Base-by-base conservation (phyloP, 805 yeast species). In the Saccharomyces eubayanus region DNA sequence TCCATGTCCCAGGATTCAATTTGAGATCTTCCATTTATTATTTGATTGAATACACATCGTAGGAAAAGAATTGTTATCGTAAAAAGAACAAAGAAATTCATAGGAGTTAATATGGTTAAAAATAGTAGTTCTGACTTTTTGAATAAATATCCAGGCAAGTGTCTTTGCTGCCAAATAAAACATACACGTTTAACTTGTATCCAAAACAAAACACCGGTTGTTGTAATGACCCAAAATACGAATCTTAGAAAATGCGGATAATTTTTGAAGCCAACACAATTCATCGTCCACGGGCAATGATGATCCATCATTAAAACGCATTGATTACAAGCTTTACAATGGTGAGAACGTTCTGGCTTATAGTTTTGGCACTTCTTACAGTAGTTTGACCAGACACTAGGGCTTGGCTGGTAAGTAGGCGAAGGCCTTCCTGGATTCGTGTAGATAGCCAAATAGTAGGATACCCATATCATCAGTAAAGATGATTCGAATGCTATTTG, bases 1-100 rank as follows among this genome's bases (percentile, higher is more conserved):
- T 94, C 98, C 68, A 75, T 68, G 63, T 92, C 98, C 99, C 99
- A 92, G 2, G 78, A 74, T 71, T 92, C 99, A 51, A 92, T 91
- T 65, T 89, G 96, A 1, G 97, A 84, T 79, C 80, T 84, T 28
- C 97, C 96, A 29, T 74, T 70, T 50, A 79, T 65, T 1, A 78
- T 57, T 57, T 82, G 72, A 62, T 83, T 82, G 43, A 74, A 66
- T 1, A 85, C 16, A 52, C 90, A 84, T 60, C 97, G 76, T 1
- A 83, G 48, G 20, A 83, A 73, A 53, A 94, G 72, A 3, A 87
- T 59, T 0, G 76, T 64, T 2, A 94, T 78, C 0, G 91, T 76
- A 31, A 84, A 63, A 20, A 79, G 65, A 0, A 92, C 85, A 58
- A 92, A 78, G 0, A 77, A 58, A 51, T 82, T 77, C 28, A 84